These are phyloP conservation scores for Hypoxylon crocopeplum DNA, from an alignment of 495 filamentous ascomycete species.

Conservation along the genomic window DNA sequence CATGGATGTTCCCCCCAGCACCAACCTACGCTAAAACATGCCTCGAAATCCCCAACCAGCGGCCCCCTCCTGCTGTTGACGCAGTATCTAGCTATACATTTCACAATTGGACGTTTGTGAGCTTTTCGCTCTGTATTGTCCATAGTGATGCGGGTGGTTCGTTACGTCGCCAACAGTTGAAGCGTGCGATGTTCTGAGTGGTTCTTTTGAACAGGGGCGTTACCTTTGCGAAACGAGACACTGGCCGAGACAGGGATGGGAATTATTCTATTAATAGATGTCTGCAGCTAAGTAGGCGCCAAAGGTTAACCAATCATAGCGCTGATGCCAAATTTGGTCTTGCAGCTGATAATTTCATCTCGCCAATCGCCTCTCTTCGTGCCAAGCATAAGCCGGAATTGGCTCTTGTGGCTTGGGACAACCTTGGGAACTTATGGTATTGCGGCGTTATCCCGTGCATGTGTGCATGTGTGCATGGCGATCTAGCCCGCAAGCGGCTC, in stretches of 20 bases:
- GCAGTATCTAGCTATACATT: constrained; percentile 14
- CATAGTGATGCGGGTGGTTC: constrained; percentile 19
- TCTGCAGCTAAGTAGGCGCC: constrained; percentile 42
- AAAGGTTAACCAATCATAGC: constrained; percentile 37
- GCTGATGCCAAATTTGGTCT: constrained; percentile 38
- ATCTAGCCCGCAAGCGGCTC: constrained; percentile 15
- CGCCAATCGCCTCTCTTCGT: constrained; percentile 29
- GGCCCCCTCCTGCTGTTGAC: constrained; percentile 9
- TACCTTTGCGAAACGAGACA: constrained; percentile 45
- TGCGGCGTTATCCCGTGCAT: constrained; percentile 26
- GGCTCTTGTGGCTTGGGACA: constrained; percentile 26
- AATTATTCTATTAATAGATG: constrained; percentile 42
- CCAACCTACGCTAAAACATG: constrained; percentile 3
- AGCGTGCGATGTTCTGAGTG: constrained; percentile 32
- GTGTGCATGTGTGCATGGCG: neutral
- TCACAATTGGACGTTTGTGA: constrained; percentile 4
- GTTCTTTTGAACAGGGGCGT: constrained; percentile 28
- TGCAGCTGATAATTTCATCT: constrained; percentile 41
- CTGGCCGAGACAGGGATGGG: constrained; percentile 35
- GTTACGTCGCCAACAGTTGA: constrained; percentile 29
- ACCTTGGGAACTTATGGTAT: constrained; percentile 12
- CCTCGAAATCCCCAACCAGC: neutral
- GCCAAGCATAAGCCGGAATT: constrained; percentile 36
- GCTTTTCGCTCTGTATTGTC: constrained; percentile 6
- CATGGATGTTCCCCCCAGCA: neutral